A percentile compares a stretch with the other conserved stretches of the same genome.
Evolutionary conservation across 768 basidiomycete genomes (phyloP).

Genomic region (Cystofilobasidium macerans): DNA sequence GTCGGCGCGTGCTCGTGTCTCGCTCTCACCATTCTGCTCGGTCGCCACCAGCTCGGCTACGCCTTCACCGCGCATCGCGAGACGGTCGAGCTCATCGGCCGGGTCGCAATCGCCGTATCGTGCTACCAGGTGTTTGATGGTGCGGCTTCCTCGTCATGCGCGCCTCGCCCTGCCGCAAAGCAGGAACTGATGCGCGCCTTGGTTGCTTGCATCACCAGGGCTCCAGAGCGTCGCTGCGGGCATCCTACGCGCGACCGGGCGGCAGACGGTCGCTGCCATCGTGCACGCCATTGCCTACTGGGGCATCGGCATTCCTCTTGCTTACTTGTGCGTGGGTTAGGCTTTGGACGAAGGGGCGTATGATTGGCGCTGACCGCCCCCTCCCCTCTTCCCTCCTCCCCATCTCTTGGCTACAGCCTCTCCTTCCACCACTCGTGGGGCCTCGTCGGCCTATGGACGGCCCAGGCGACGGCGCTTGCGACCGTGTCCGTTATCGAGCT

Average conservation of each 20-base stretch:
- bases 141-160: too few relatives aligned
- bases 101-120: constrained; percentile 49
- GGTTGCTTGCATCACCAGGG: too few relatives aligned
- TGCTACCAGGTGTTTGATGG: constrained; percentile 52
- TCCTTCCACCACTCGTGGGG: constrained; percentile 43
- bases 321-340: constrained; percentile 38
- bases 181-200: too few relatives aligned
- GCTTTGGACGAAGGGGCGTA: too few relatives aligned
- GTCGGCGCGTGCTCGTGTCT: constrained; percentile 51
- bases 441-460: constrained; percentile 50
- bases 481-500: constrained; percentile 43
- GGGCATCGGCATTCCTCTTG: constrained; percentile 47
- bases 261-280: constrained; percentile 61
- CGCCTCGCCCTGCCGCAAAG: too few relatives aligned
- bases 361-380: neutral
- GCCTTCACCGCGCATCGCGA: constrained; percentile 55
- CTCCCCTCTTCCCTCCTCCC: too few relatives aligned
- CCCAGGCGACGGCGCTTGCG: constrained; percentile 63
- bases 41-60: constrained; percentile 56
- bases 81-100: constrained; percentile 46
- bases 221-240: constrained; percentile 23
- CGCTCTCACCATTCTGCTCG: constrained; percentile 51
- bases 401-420: constrained; percentile 30
- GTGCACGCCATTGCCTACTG: constrained; percentile 59
- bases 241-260: constrained; percentile 32